These are phyloP conservation scores for Dissophora ornata DNA, from an alignment of 192 early-diverging fungal genomes.

Conservation along the genomic window DNA sequence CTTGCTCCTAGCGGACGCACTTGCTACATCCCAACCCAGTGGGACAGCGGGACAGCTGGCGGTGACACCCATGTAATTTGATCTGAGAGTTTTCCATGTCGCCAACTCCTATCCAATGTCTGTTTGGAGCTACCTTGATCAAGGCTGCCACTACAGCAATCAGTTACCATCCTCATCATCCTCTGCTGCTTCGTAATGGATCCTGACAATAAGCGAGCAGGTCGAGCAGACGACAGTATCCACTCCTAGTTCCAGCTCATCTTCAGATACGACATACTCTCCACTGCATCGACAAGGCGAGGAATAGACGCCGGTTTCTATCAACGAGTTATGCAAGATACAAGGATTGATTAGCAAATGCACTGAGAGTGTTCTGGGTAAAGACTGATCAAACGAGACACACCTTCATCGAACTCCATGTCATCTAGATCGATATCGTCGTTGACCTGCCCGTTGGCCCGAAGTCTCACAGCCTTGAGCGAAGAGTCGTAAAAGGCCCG, in stretches of 20 bases:
- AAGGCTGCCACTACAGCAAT: too few relatives aligned
- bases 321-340: too few relatives aligned
- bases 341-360: too few relatives aligned
- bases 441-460: constrained; percentile 68
- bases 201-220: constrained; percentile 75
- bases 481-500: constrained; percentile 64
- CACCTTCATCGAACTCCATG: constrained; percentile 76
- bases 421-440: constrained; percentile 85
- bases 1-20: too few relatives aligned
- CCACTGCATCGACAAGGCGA: constrained; percentile 76
- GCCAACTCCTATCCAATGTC: too few relatives aligned
- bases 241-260: constrained; percentile 70
- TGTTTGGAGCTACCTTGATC: too few relatives aligned
- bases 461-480: constrained; percentile 54
- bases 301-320: constrained; percentile 56
- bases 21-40: too few relatives aligned
- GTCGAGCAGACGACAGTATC: constrained; percentile 73
- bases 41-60: too few relatives aligned
- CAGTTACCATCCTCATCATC: constrained; percentile 41
- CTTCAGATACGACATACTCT: constrained; percentile 67
- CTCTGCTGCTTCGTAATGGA: constrained; percentile 72
- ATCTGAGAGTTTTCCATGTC: too few relatives aligned
- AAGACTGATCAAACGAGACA: too few relatives aligned
- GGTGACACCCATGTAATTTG: too few relatives aligned
- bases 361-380: too few relatives aligned